phyloP scores from a whole-genome alignment of 208 protist species.

The Wallacemonas sp. region DNA sequence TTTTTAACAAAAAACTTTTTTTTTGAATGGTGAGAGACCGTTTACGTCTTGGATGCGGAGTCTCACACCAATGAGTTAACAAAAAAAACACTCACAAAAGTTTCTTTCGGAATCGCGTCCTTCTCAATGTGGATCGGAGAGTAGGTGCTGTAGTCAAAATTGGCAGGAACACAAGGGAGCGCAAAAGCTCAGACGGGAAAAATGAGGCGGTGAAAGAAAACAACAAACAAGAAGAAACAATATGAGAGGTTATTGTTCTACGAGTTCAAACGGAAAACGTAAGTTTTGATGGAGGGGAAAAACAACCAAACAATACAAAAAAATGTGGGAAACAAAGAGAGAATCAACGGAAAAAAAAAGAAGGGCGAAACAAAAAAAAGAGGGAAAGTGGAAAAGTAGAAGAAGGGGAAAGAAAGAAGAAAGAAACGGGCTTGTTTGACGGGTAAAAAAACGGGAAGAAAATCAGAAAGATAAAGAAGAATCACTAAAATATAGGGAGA shows the following conservation, averaged over 20 bases:
- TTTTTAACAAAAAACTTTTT: too few relatives aligned
- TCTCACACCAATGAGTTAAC: too few relatives aligned
- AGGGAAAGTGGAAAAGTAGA: slow-evolving; percentile 3
- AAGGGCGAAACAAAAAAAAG: background rate
- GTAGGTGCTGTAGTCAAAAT: too few relatives aligned
- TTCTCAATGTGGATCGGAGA: background rate
- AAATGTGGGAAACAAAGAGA: slow-evolving; percentile 9
- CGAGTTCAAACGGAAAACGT: too few relatives aligned
- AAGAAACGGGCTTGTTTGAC: background rate
- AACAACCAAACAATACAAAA: background rate
- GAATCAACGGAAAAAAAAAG: slow-evolving; percentile 7
- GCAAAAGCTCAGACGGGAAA: background rate
- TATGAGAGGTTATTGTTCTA: too few relatives aligned
- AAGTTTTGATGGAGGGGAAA: background rate
- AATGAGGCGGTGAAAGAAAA: too few relatives aligned
- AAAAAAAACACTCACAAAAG: too few relatives aligned
- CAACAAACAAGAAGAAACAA: too few relatives aligned
- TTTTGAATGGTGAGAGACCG: too few relatives aligned
- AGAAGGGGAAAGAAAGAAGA: slow-evolving; percentile 14
- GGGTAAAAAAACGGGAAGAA: background rate
- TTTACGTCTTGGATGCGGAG: too few relatives aligned
- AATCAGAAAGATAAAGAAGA: background rate
- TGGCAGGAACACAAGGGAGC: too few relatives aligned
- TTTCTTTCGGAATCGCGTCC: too few relatives aligned
- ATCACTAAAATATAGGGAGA: background rate